These are phyloP conservation scores for Tremellales sp. DNA, from an alignment of 1,284 basidiomycete genomes.

Conservation along the genomic window DNA sequence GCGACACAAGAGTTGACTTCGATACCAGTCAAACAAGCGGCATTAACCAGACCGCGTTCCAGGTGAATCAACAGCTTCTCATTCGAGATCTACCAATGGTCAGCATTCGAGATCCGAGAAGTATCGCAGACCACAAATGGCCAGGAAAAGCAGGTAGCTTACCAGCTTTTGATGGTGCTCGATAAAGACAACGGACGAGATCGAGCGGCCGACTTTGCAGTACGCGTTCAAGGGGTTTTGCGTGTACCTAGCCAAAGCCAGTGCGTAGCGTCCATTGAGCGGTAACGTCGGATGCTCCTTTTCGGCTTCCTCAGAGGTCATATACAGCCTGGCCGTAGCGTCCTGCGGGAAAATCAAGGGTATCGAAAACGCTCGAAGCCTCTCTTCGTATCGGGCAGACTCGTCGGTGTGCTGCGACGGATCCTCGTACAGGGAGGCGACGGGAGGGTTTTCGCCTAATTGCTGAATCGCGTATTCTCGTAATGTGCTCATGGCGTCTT, in stretches of 20 bases:
- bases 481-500: slow-evolving; percentile 56
- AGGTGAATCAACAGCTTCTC: slow-evolving; percentile 79
- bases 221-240: slow-evolving; percentile 95
- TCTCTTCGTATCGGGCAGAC: slow-evolving; percentile 27
- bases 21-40: slow-evolving; percentile 87
- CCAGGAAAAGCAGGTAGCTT: slow-evolving; percentile 36
- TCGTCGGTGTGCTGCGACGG: slow-evolving; percentile 37
- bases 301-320: slow-evolving; percentile 79
- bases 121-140: too few species aligned
- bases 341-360: slow-evolving; percentile 84
- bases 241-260: slow-evolving; percentile 87
- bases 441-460: slow-evolving; percentile 30
- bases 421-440: slow-evolving; percentile 27
- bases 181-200: slow-evolving; percentile 73
- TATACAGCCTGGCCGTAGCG: slow-evolving; percentile 90
- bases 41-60: slow-evolving; percentile 83
- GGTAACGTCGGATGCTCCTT: slow-evolving; percentile 81
- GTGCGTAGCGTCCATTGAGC: slow-evolving; percentile 83
- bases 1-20: slow-evolving; percentile 90
- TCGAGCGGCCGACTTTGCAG: slow-evolving; percentile 76
- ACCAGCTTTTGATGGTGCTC: slow-evolving; percentile 85
- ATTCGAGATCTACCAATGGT: slow-evolving; percentile 64
- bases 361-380: slow-evolving; percentile 45
- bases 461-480: slow-evolving; percentile 36
- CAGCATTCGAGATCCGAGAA: slow-evolving; percentile 3